Conservation (phyloP, 768 basidiomycete genomes). For the Chiua virens region DNA sequence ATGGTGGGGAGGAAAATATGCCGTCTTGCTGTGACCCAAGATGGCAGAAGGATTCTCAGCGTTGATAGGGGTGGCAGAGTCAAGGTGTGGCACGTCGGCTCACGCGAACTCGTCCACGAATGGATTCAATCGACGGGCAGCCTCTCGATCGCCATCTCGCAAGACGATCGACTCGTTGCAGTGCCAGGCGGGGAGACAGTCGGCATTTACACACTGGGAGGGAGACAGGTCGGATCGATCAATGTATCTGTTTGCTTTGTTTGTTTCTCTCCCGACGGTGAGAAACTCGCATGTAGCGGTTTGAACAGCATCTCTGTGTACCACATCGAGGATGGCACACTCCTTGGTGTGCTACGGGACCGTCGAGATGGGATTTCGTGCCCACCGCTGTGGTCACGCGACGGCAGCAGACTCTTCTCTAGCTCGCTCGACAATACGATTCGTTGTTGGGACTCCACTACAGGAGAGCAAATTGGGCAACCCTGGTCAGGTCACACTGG, state of each 20-base stretch:
- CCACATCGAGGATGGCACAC: neutral
- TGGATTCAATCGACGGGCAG: neutral
- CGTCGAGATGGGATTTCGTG: neutral
- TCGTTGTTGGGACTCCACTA: neutral
- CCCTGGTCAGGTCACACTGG: conserved; percentile 16
- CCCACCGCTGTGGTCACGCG: conserved; percentile 7
- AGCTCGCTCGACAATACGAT: neutral
- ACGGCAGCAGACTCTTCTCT: conserved; percentile 6
- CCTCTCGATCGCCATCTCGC: neutral
- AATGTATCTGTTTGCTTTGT: no score
- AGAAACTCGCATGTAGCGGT: conserved; percentile 3
- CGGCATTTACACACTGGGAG: neutral
- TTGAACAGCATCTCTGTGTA: neutral
- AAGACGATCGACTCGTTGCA: conserved; percentile 4
- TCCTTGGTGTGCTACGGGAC: neutral
- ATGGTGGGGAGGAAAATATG: neutral
- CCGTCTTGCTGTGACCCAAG: neutral
- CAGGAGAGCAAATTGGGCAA: neutral
- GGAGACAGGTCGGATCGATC: neutral
- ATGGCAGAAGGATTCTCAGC: conserved; percentile 2
- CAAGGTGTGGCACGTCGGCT: conserved; percentile 4
- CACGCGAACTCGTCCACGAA: neutral
- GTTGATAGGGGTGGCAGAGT: neutral
- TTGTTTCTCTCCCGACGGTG: neutral
- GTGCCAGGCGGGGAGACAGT: neutral